Evolutionary conservation across 2,329 filamentous ascomycete species (phyloP), one percentile per base, ranked within the genome.

Genomic region (Paecilomyces formosus): DNA sequence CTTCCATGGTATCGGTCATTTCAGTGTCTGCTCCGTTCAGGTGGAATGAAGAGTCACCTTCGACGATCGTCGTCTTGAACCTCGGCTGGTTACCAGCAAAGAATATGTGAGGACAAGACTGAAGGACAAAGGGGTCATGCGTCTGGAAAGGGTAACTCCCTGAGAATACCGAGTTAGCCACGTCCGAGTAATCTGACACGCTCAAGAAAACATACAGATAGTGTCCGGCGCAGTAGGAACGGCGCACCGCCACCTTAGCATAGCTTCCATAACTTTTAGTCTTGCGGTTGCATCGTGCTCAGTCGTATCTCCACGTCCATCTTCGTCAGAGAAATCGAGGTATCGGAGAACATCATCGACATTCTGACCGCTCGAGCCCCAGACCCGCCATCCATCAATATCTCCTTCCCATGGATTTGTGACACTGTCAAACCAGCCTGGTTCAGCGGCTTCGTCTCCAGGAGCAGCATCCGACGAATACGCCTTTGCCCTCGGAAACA

Each of bases 141-240:
- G 94, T 89, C 74, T 97, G 92, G 75, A 96, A 99, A 0, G 94
- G 94, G 70, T 97, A 99, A 69, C 89, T 92, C 90, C 90, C 90
- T 92, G 60, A 15, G 22, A 28, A 45, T 58, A 24, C 1, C 6
- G 13, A 31, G 53, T 70, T 58, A 66, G 60, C 54, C 18, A 5
- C 33, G 30, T 9, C 57, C 57, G 21, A 52, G 12, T 7, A n/a
- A 15, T 22, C 22, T 33, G 1, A 12, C 11, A 4, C 9, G 35
- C 57, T 50, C 22, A 12, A n/a, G 52, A 39, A 26, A 58, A 79
- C 89, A 80, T 81, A 93, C 92, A 96, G 51, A 99, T 72, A 0
- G 95, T 99, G 74, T 99, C 95, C 0, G 95, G 94, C 1, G 94
- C 94, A 0, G 94, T 99, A 1, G 94, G 94, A 4, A 94, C 94